These are phyloP conservation scores for Cystobasidiaceae sp. DNA, from an alignment of 1,284 basidiomycete genomes.

Conservation along the genomic window DNA sequence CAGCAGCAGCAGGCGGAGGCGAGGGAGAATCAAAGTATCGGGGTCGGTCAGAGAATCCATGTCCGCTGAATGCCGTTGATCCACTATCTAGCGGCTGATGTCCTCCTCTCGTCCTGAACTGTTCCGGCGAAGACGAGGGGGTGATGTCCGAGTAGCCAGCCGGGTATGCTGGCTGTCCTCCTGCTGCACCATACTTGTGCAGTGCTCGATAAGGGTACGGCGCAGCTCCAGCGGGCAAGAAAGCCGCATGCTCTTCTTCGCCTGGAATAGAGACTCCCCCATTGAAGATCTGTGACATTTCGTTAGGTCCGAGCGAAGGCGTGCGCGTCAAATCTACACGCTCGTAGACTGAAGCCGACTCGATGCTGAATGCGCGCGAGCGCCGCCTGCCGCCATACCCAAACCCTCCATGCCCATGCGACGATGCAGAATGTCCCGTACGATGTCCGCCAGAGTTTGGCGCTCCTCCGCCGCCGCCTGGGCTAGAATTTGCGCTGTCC, in stretches of 20 bases:
- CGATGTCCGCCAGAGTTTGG: neutral
- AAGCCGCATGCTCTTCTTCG: neutral
- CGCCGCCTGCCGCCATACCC: slow-evolving; percentile 3
- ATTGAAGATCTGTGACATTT: too few species aligned
- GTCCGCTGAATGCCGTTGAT: neutral
- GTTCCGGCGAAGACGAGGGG: neutral
- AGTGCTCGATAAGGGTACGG: slow-evolving; percentile 9
- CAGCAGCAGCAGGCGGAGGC: too few species aligned
- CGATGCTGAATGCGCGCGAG: slow-evolving; percentile 30
- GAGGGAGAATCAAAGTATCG: neutral
- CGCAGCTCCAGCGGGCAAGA: slow-evolving; percentile 23
- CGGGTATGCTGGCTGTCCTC: too few species aligned
- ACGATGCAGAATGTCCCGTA: neutral
- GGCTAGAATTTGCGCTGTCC: neutral
- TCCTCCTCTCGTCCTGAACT: neutral
- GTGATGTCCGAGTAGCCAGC: neutral
- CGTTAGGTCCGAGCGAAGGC: too few species aligned
- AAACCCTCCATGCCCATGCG: neutral
- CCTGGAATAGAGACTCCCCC: neutral
- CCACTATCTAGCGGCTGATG: neutral
- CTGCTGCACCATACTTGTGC: too few species aligned
- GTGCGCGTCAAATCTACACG: slow-evolving; percentile 7
- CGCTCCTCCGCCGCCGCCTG: neutral
- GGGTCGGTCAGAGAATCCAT: neutral
- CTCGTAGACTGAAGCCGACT: slow-evolving; percentile 22